A percentile compares a stretch with the other conserved stretches of the same genome.
Evolutionary conservation across 768 basidiomycete genomes (phyloP).

Genomic region (Lepiota subincarnata): DNA sequence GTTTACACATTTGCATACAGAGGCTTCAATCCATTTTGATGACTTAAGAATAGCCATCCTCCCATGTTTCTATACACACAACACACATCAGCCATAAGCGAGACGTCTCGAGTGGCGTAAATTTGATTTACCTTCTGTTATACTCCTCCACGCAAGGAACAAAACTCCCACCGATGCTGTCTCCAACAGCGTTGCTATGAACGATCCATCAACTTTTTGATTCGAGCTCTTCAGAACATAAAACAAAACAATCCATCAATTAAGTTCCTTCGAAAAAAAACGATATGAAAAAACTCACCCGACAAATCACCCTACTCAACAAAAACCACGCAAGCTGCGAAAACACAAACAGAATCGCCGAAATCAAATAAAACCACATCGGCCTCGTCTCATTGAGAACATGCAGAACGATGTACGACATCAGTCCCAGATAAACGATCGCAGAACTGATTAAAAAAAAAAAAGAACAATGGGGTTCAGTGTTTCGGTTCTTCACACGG

Average conservation of each 20-base stretch:
- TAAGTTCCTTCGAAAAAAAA: background rate
- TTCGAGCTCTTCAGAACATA: slow-evolving; percentile 64
- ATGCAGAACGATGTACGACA: slow-evolving; percentile 74
- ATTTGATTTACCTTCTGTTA: slow-evolving; percentile 71
- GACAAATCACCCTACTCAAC: slow-evolving; percentile 74
- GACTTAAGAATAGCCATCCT: slow-evolving; percentile 20
- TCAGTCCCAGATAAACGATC: slow-evolving; percentile 66
- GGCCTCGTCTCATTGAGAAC: slow-evolving; percentile 79
- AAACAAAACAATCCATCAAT: background rate
- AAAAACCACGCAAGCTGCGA: slow-evolving; percentile 83
- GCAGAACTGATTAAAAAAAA: slow-evolving; percentile 35
- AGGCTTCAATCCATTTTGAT: no score
- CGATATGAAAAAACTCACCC: slow-evolving; percentile 22
- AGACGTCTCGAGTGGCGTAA: no score
- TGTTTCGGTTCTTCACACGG: slow-evolving; percentile 1
- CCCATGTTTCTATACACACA: slow-evolving; percentile 26
- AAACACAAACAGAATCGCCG: slow-evolving; percentile 74
- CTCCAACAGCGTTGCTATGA: slow-evolving; percentile 82
- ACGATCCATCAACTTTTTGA: slow-evolving; percentile 77
- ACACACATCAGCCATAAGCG: background rate
- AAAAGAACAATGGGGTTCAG: background rate
- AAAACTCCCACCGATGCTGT: slow-evolving; percentile 65
- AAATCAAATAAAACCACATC: slow-evolving; percentile 70
- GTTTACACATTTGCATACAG: no score
- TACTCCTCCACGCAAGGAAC: slow-evolving; percentile 81